Base-by-base conservation (phyloP, 2,329 filamentous ascomycete species). In the Ambrosiella beaveri region DNA sequence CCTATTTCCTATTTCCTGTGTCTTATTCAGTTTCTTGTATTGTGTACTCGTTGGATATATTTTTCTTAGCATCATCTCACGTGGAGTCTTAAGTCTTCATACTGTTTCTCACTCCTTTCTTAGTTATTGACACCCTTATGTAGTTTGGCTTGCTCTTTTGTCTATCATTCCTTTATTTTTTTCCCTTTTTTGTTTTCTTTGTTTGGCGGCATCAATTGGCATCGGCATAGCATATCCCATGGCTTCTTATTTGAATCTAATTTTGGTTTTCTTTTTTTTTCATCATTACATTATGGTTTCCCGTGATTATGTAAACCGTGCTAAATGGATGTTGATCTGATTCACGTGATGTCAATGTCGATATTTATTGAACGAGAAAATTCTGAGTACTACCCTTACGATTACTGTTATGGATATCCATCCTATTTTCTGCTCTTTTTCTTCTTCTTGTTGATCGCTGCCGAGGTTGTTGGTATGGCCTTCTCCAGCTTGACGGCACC, bases 401-500 rank as follows among this genome's bases (percentile, higher is more conserved):
- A 36, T 59, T 50, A 49, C 36, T 37, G 15, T 53, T 13, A 12
- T 54, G 6, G 41, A 38, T 44, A 41, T 45, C 38, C 49, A 52
- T 52, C 56, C 62, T 70, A 79, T 70, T 78, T 79, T 71, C 77
- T 59, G 19, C 62, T 59, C 55, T 62, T 63, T 67, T 71, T 74
- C 67, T 74, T 76, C 69, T 76, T 77, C 68, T 75, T 75, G 63
- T 73, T 76, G 59, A 63, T 64, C 1, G 61, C 64, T 6, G 66
- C 65, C n/a, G 56, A 7, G 7, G 49, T 15, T 13, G 45, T 52
- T 13, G 47, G 38, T 2, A 70, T 67, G 13, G 79, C 75, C 70
- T 80, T 82, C 67, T 84, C 80, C 44, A 84, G 79, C 68, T 79
- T 82, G 59, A 83, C 78, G 5, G 72, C 75, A 12, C 80, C 80